Percentiles rank a stretch among this genome's conserved stretches.
Evolutionary conservation across 352 stramenopile species (phyloP).

Genomic region (Peronospora farinosa): DNA sequence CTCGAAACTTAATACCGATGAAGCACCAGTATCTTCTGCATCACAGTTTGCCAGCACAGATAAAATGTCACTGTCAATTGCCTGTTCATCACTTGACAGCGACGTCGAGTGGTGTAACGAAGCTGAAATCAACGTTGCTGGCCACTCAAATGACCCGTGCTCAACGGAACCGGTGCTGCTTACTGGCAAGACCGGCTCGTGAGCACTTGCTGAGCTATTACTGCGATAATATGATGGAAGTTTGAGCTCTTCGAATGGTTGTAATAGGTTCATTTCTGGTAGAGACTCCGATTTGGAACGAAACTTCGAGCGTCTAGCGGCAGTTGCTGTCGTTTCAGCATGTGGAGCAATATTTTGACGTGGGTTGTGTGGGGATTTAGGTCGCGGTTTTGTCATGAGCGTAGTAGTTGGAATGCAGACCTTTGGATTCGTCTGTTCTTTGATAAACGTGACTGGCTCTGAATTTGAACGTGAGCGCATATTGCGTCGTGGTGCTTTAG

Average conservation of each 20-base stretch:
- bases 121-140: constrained; percentile 15
- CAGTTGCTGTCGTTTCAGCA: constrained; percentile 15
- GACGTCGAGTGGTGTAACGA: constrained; percentile 24
- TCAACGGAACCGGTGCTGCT: constrained; percentile 7
- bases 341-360: constrained; percentile 35
- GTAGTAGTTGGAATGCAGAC: background rate
- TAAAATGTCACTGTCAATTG: constrained; percentile 73
- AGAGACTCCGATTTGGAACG: constrained; percentile 66
- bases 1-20: constrained; percentile 17
- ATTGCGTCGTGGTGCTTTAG: constrained; percentile 32
- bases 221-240: constrained; percentile 29
- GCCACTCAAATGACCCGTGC: constrained; percentile 32
- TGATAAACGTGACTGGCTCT: constrained; percentile 40
- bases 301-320: constrained; percentile 32
- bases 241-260: constrained; percentile 27
- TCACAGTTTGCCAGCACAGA: constrained; percentile 59
- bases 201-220: constrained; percentile 25
- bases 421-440: constrained; percentile 1
- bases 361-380: constrained; percentile 27
- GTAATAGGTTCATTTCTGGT: constrained; percentile 26
- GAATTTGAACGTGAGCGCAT: constrained; percentile 68
- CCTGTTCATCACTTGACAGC: constrained; percentile 48
- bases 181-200: constrained; percentile 24
- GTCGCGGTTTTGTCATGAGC: constrained; percentile 1
- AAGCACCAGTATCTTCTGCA: constrained; percentile 30